Percentiles rank a stretch among this genome's conserved stretches.
Evolutionary conservation across 2,329 filamentous ascomycete genomes (phyloP).

Genomic region (Diaporthe capsici): DNA sequence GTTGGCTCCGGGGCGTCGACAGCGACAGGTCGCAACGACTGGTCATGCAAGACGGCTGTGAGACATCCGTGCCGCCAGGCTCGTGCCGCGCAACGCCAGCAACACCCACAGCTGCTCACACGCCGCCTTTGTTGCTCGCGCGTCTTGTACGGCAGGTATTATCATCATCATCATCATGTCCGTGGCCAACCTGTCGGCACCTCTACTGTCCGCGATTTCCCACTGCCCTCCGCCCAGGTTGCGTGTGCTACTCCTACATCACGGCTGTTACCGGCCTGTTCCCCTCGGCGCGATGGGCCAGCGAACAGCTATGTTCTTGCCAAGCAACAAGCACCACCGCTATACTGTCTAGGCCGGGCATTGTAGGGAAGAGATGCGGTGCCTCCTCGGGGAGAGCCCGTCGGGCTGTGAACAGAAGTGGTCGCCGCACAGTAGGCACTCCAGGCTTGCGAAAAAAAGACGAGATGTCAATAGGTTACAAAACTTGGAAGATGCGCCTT

Average conservation of each 20-base stretch:
- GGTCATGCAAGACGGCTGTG: conserved; percentile 32
- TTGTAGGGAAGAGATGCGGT: conserved; percentile 2
- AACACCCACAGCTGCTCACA: neutral
- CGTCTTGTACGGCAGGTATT: neutral
- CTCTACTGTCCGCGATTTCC: neutral
- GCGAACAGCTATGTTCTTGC: neutral
- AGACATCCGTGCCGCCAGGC: conserved; percentile 34
- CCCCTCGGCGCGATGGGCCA: neutral
- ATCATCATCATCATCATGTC: neutral
- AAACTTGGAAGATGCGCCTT: neutral
- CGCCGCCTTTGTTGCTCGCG: neutral
- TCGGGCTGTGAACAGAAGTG: neutral
- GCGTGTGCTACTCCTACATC: neutral
- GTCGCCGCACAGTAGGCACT: neutral
- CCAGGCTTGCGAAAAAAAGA: neutral
- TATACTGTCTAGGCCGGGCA: neutral
- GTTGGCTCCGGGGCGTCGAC: conserved; percentile 15
- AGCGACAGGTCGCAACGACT: conserved; percentile 28
- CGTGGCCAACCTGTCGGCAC: neutral
- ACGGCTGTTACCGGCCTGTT: neutral
- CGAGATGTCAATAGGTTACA: neutral
- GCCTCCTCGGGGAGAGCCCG: conserved; percentile 24
- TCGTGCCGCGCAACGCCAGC: conserved; percentile 27
- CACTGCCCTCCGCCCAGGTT: neutral
- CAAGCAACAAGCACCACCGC: conserved; percentile 16